Base-by-base conservation (phyloP, 1,139 yeast species). In the Suhomyces anneliseae region DNA sequence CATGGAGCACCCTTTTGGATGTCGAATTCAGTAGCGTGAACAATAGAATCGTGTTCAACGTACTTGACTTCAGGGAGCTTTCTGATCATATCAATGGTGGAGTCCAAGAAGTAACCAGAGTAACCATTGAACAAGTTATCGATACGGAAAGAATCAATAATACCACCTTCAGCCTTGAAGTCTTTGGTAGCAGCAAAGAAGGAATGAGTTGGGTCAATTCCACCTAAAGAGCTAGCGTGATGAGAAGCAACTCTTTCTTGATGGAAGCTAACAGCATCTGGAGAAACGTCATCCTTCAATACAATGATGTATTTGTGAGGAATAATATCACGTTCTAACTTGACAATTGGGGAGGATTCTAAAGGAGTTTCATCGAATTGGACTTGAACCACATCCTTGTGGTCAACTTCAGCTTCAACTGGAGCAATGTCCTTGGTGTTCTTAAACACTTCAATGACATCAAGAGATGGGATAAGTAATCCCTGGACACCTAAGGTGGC, bases 1-100 rank as follows among this genome's bases (percentile, higher is more conserved):
- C 97, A 90, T 48, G 97, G 96, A 40, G 96, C 93, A 56, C 90
- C 90, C 61, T 83, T 83, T 74, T 90, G 93, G 50, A 80, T 59
- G 47, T 74, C 73, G 55, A 82, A 81, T 58, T 85, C 87, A 50
- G 74, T 69, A 43, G 92, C 81, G 55, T 76, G 72, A 45, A 90
- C 96, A 53, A 79, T 71, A 6, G 95, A 86, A 68, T 90, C 97
- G 56, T 77, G 76, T 76, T 90, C 97, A 53, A 90, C 83, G 59
- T 81, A 83, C 42, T 83, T 82, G 48, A 90, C 90, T 48, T 79
- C 74, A n/a, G 92, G 90, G 62, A 82, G 81, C 54, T 75, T 72
- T 61, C 92, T 83, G 58, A 93, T 81, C 58, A 82, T 69, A 43
- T 86, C 86, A 48, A 92, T 69, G 43, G 90, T 83, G 45, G 81